Evolutionary conservation across 768 basidiomycete species (phyloP).

Genomic region (Fomitopsis serialis): DNA sequence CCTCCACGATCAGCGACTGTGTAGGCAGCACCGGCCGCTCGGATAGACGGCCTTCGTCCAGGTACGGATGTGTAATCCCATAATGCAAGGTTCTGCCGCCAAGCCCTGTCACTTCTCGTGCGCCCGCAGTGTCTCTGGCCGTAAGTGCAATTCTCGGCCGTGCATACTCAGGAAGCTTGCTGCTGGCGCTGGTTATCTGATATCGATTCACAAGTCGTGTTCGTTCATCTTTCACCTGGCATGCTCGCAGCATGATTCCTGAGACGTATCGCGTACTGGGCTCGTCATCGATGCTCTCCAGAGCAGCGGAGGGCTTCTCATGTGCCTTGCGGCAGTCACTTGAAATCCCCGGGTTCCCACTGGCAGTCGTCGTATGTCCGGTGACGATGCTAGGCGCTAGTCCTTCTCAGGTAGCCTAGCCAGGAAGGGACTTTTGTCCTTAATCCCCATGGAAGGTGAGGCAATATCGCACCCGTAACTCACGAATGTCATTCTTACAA

Average conservation of each 20-base stretch:
- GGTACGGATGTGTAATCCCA: background rate
- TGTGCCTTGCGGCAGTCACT: background rate
- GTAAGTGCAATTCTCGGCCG: background rate
- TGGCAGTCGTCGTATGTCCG: background rate
- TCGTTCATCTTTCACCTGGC: background rate
- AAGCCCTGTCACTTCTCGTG: background rate
- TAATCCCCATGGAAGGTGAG: background rate
- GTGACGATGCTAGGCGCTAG: background rate
- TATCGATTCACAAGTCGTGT: background rate
- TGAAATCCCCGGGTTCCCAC: background rate
- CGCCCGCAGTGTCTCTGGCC: background rate
- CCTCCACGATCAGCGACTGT: background rate
- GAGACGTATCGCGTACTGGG: background rate
- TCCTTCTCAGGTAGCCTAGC: background rate
- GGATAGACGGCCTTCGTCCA: background rate
- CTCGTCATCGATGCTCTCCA: background rate
- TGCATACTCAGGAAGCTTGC: background rate
- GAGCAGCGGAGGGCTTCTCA: background rate
- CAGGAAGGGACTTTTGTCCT: background rate
- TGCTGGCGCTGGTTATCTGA: conserved; percentile 1
- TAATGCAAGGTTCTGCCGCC: background rate
- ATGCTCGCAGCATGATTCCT: background rate
- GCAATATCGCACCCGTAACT: background rate
- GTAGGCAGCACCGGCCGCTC: background rate
- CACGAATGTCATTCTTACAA: background rate